Base-by-base conservation (phyloP, 148 eudicot genomes). In the Gaultheria prostrata region DNA sequence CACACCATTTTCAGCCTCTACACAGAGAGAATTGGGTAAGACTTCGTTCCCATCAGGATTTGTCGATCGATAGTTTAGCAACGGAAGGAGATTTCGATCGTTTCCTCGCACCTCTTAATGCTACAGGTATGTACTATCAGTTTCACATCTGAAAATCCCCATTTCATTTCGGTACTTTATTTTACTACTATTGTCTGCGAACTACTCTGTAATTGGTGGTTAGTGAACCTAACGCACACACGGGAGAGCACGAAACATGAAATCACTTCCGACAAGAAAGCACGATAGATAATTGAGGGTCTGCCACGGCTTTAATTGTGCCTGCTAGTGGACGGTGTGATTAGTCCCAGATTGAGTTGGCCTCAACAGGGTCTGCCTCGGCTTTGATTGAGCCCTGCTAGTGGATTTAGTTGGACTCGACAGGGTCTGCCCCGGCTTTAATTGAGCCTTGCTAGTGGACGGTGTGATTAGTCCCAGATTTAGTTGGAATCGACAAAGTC, bases 121-220 rank as follows among this genome's bases (percentile, higher is more conserved):
- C 83, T 6, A 18, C 57, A 20, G 84, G 84, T 82, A 53, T n/a
- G 63, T 72, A n/a, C n/a, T n/a, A 72, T 15, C 63, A 69, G 61
- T 30, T 49, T 70, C 67, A 2, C n/a, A 18, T 35, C 14, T 15
- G 20, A 18, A 18, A 12, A 18, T 53, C 9, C 50, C n/a, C 33
- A 3, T 20, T 39, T n/a, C 12, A 0, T 6, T 63, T 28, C n/a
- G 30, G n/a, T 80, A 12, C 21, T 28, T 12, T 65, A 63, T 32
- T 81, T 49, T 30, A n/a, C n/a, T n/a, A n/a, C n/a, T n/a, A 24
- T 1, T 80, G 28, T 71, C 53, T 3, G 49, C 51, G 21, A 30
- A 82, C n/a, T 71, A 13, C 49, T 82, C 61, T 21, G 46, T 30
- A 10, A 70, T 12, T 18, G 35, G 72, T 67, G 39, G 35, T 67